A percentile compares a stretch with the other conserved stretches of the same genome.
Conservation (phyloP, 2,329 filamentous ascomycete species). For the Leptographium galeiforme region DNA sequence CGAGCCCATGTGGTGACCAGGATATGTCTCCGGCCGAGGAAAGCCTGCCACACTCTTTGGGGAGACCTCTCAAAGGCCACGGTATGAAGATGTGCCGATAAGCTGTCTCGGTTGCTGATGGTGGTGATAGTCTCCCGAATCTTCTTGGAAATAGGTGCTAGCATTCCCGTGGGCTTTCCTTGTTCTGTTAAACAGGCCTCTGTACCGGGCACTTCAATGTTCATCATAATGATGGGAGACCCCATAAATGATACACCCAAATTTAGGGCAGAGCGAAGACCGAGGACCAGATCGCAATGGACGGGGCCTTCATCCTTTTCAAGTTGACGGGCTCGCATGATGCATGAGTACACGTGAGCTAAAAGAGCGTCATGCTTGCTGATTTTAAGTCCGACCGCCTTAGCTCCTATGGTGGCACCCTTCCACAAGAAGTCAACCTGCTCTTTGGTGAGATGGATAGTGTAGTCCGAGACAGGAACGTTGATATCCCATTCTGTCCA, state of each 20-base stretch:
- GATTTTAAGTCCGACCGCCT: not conserved
- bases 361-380: conserved; percentile 4
- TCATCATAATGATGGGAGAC: conserved; percentile 3
- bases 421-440: conserved; percentile 1
- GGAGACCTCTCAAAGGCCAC: conserved; percentile 3
- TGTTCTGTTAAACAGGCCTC: conserved; percentile 1
- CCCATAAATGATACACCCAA: conserved; percentile 1
- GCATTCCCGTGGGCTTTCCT: not conserved
- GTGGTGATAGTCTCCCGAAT: conserved; percentile 1
- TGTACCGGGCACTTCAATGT: conserved; percentile 1
- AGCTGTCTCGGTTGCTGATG: not conserved
- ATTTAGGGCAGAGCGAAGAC: conserved; percentile 1
- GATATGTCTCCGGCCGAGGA: conserved; percentile 3
- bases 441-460: conserved; percentile 2
- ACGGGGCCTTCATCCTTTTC: not conserved
- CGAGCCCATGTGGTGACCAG: conserved; percentile 5
- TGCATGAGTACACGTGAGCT: conserved; percentile 2
- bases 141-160: conserved; percentile 1
- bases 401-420: not conserved
- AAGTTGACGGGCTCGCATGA: conserved; percentile 3
- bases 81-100: conserved; percentile 4
- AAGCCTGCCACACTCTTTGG: conserved; percentile 4
- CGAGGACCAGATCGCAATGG: conserved; percentile 3
- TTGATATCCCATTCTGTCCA: conserved; percentile 1
- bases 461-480: conserved; percentile 1